A percentile compares a stretch with the other conserved stretches of the same genome.
phyloP scores from a whole-genome alignment of 441 rosid species.

The Jatropha multifida region DNA sequence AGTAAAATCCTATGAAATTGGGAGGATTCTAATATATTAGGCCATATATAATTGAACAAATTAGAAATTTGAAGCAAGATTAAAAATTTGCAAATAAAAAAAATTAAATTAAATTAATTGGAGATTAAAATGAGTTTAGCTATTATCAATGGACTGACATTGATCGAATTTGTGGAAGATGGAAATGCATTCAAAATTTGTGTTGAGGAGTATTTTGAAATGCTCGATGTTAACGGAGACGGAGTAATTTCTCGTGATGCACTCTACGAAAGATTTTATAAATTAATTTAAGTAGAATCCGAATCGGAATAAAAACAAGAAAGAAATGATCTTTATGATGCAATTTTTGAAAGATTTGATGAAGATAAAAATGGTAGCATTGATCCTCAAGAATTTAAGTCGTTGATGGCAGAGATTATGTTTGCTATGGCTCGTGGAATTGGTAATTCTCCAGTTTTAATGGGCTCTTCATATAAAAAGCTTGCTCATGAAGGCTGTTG shows the following conservation, averaged over 20 bases:
- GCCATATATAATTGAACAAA: no score
- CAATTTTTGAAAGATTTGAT: slow-evolving; percentile 34
- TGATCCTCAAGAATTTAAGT: slow-evolving; percentile 22
- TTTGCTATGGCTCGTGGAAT: slow-evolving; percentile 43
- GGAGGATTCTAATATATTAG: no score
- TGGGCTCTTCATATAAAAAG: slow-evolving; percentile 42
- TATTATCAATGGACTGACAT: slow-evolving; percentile 26
- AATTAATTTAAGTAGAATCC: slow-evolving; percentile 21
- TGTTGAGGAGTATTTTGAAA: slow-evolving; percentile 25
- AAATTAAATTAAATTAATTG: background rate
- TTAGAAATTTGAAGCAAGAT: no score
- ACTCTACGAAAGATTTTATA: slow-evolving; percentile 22
- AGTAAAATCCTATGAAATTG: no score
- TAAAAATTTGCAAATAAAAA: background rate
- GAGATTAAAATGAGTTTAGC: slow-evolving; percentile 22
- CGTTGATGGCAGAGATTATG: slow-evolving; percentile 41
- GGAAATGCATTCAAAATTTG: slow-evolving; percentile 19
- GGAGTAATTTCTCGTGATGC: slow-evolving; percentile 23
- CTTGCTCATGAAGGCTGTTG: slow-evolving; percentile 45
- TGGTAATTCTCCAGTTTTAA: slow-evolving; percentile 38
- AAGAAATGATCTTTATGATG: background rate
- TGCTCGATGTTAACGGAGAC: slow-evolving; percentile 24
- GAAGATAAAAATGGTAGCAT: slow-evolving; percentile 26
- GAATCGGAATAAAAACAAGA: slow-evolving; percentile 13
- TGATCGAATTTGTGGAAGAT: slow-evolving; percentile 31